These are phyloP conservation scores for Astraeus odoratus DNA, from an alignment of 768 basidiomycete species.

Conservation along the genomic window DNA sequence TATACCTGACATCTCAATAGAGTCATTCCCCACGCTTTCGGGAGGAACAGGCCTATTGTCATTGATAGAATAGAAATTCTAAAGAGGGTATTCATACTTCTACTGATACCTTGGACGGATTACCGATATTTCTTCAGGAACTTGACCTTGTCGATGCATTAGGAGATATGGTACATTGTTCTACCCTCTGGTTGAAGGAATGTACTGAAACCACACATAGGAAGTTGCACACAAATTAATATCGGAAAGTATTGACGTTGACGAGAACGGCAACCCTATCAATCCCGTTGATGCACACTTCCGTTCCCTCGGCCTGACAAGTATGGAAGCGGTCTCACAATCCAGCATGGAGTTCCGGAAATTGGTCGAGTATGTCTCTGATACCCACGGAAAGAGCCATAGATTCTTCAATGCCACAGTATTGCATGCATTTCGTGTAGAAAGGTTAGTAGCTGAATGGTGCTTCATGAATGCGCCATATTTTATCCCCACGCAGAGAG, in stretches of 20 bases:
- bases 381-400: conserved; percentile 55
- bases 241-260: conserved; percentile 26
- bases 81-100: conserved; percentile 30
- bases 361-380: conserved; percentile 40
- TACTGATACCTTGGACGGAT: background rate
- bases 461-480: background rate
- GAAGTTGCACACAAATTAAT: conserved; percentile 57
- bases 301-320: conserved; percentile 43
- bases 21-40: conserved; percentile 59
- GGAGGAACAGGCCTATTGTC: conserved; percentile 37
- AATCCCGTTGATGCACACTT: conserved; percentile 55
- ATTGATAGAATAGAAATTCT: conserved; percentile 34
- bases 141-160: conserved; percentile 59
- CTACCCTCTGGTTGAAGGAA: background rate
- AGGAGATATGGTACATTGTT: conserved; percentile 47
- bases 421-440: conserved; percentile 46
- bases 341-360: conserved; percentile 40
- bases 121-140: conserved; percentile 31
- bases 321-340: conserved; percentile 40
- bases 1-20: conserved; percentile 18
- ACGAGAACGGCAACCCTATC: conserved; percentile 40
- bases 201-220: conserved; percentile 18
- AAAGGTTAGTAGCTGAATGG: conserved; percentile 32
- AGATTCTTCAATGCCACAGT: conserved; percentile 36
- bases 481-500: conserved; percentile 15